A percentile compares a stretch with the other conserved stretches of the same genome.
Evolutionary conservation across 2,329 filamentous ascomycete species (phyloP).

Genomic region (Thermothelomyces thermophilus): DNA sequence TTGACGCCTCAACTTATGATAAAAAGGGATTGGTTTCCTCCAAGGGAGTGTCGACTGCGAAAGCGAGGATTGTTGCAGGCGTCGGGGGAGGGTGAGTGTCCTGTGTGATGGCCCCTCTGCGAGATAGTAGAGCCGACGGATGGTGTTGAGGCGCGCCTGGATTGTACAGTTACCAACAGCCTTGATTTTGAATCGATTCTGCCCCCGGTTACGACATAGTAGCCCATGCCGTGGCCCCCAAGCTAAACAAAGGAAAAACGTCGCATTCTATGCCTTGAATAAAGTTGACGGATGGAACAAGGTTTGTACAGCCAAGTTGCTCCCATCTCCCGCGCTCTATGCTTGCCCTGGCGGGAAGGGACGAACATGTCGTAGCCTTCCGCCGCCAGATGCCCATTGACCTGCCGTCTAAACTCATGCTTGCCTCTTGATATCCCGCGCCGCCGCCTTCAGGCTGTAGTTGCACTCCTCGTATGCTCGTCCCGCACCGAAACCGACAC

Average conservation of each 20-base stretch:
- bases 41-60: not conserved
- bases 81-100: not conserved
- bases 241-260: slow-evolving; percentile 12
- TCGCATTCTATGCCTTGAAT: slow-evolving; percentile 19
- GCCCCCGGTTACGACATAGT: not conserved
- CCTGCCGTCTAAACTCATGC: not conserved
- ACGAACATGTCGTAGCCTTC: not conserved
- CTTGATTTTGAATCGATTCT: slow-evolving; percentile 12
- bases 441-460: slow-evolving; percentile 60
- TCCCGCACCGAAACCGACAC: slow-evolving; percentile 89
- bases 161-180: slow-evolving; percentile 6
- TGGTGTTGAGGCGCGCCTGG: not conserved
- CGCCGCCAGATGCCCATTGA: not conserved
- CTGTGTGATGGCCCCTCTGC: not conserved
- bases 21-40: not conserved
- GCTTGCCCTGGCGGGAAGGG: not conserved
- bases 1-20: not conserved
- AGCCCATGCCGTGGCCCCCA: not conserved
- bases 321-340: slow-evolving; percentile 4
- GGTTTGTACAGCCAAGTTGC: slow-evolving; percentile 17
- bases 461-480: slow-evolving; percentile 99
- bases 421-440: slow-evolving; percentile 41
- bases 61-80: not conserved
- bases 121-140: not conserved
- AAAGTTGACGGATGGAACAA: slow-evolving; percentile 11